Conservation (phyloP, 176 grass and related monocot genomes). For the Poa annua region DNA sequence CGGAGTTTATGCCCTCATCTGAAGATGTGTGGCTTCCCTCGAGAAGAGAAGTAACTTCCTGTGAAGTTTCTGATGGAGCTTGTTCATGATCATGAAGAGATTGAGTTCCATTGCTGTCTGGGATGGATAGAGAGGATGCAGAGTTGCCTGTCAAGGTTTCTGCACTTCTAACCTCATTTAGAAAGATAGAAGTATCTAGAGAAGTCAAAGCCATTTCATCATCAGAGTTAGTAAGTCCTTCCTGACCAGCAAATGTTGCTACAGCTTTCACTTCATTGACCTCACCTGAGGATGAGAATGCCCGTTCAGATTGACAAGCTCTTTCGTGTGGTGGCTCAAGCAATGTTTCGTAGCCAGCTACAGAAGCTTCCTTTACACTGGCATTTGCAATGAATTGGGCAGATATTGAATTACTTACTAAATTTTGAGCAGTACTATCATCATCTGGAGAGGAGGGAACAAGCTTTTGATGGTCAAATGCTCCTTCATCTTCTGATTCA, state of each 20-base stretch:
- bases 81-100: constrained; percentile 13
- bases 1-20: constrained; percentile 37
- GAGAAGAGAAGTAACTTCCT: not conserved
- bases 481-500: constrained; percentile 7
- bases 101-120: not conserved
- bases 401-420: not conserved
- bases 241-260: not conserved
- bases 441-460: not conserved
- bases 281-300: constrained; percentile 17
- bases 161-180: constrained; percentile 27
- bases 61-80: constrained; percentile 12
- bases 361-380: constrained; percentile 12
- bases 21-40: constrained; percentile 37
- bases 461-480: constrained; percentile 1
- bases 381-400: not conserved
- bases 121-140: constrained; percentile 17
- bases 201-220: constrained; percentile 23
- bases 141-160: constrained; percentile 24
- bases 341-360: constrained; percentile 14
- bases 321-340: not conserved
- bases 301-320: constrained; percentile 23
- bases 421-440: not conserved
- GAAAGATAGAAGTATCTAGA: constrained; percentile 21
- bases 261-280: constrained; percentile 14
- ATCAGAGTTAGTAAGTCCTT: constrained; percentile 15